Evolutionary conservation across 176 grass and related monocot species (phyloP).

Genomic region (Triticum timopheevii): DNA sequence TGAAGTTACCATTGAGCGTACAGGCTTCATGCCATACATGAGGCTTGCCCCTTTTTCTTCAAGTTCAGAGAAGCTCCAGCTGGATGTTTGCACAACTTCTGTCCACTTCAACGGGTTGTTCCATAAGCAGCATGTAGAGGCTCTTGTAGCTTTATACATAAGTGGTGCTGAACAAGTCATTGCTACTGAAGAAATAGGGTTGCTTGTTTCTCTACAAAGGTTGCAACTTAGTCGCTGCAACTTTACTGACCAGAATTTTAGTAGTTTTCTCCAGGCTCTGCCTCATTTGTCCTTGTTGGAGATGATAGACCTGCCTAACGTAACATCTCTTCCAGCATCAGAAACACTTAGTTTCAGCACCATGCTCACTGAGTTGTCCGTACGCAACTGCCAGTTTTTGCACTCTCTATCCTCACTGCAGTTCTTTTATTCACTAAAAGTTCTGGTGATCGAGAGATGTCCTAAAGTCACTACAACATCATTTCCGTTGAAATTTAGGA

Average conservation of each 20-base stretch:
- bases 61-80: neutral
- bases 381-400: neutral
- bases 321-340: neutral
- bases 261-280: constrained; percentile 2
- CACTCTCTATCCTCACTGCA: neutral
- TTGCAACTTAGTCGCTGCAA: neutral
- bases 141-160: neutral
- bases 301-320: neutral
- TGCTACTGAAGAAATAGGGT: neutral
- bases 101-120: neutral
- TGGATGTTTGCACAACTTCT: neutral
- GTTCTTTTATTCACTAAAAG: neutral
- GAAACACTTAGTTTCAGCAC: neutral
- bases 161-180: neutral
- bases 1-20: neutral
- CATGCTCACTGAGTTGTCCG: neutral
- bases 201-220: neutral
- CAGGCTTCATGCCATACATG: neutral
- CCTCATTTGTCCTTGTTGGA: neutral
- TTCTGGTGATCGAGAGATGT: neutral
- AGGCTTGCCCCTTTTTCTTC: constrained; percentile 9
- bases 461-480: neutral
- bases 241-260: neutral
- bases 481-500: neutral
- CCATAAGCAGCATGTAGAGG: neutral